Percentiles rank a stretch among this genome's conserved stretches.
phyloP scores from a whole-genome alignment of 2,329 filamentous ascomycete genomes.

The Madurella mycetomatis region DNA sequence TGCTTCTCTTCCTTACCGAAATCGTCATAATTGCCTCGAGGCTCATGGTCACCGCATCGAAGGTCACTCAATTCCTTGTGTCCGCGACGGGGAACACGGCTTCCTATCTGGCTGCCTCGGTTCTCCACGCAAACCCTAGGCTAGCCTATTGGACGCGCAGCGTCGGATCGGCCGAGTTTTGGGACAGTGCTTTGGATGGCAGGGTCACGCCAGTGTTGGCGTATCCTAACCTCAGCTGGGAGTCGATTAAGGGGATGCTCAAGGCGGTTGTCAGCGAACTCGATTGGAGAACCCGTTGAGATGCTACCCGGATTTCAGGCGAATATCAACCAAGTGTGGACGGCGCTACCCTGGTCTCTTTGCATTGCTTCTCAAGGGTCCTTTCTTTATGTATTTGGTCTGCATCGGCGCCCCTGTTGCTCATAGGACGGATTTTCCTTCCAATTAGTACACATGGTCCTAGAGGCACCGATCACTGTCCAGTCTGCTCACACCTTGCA shows the following conservation, averaged over 20 bases:
- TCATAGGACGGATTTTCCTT: too few relatives aligned
- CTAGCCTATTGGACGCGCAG: neutral
- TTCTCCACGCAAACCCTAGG: too few relatives aligned
- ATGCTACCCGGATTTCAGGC: neutral
- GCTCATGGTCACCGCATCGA: neutral
- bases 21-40: neutral
- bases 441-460: too few relatives aligned
- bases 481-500: too few relatives aligned
- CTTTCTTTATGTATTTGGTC: too few relatives aligned
- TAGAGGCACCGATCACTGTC: too few relatives aligned
- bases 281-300: neutral
- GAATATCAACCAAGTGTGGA: too few relatives aligned
- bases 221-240: neutral
- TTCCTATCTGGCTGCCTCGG: neutral
- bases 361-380: too few relatives aligned
- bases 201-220: neutral
- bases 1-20: conserved; percentile 3
- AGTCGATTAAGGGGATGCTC: neutral
- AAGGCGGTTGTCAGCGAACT: neutral
- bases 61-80: neutral
- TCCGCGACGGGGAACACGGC: neutral
- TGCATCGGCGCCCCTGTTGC: too few relatives aligned
- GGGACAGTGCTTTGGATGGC: neutral
- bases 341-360: too few relatives aligned
- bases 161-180: neutral